Base-by-base conservation (phyloP, 208 protist species). In the Acanthamoeba castellanii region DNA sequence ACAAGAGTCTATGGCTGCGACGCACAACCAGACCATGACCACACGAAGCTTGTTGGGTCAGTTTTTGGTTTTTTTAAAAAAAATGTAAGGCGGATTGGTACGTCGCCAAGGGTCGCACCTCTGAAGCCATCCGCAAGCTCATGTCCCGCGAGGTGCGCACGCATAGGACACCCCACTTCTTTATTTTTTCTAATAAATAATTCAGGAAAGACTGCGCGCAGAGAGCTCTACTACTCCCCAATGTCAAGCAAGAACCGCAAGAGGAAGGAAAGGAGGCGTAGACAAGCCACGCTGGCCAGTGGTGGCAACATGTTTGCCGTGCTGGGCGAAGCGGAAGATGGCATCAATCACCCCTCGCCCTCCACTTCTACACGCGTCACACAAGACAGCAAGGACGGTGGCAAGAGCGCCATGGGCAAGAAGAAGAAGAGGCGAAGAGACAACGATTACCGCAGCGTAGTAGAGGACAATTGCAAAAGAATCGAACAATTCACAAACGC, bases 361-460 rank as follows among this genome's bases (percentile, higher is more conserved):
- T n/a, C 61, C 2, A n/a, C 61, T 30, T 13, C 61, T 9, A 22
- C 20, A 68, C 61, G 25, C 61, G 6, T 6, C 66, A 34, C n/a
- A 4, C 66, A 6, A 30, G 66, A 16, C 25, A n/a, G 14, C 30
- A 11, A 81, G 34, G 16, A 0, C 1, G 32, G 20, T 30, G 61
- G 18, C 27, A 45, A 81, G 32, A 11, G 18, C 34, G 45, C 32
- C 27, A 81, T 5, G 25, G 42, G 42, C 6, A 81, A 47, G 32
- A 34, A 30, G 8, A 81, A 81, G 70, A 81, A 81, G 30, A 34
- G 70, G 13, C 34, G 70, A 45, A 34, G 37, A 27, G 70, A 81
- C 70, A 47, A 34, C 37, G 70, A 81, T 13, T 81, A 81, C 13
- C 70, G 70, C 70, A 81, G 70, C 70, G 37, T 81, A 13, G 70